These are phyloP conservation scores for Quercus dentata DNA, from an alignment of 306 rosid species.

Conservation along the genomic window DNA sequence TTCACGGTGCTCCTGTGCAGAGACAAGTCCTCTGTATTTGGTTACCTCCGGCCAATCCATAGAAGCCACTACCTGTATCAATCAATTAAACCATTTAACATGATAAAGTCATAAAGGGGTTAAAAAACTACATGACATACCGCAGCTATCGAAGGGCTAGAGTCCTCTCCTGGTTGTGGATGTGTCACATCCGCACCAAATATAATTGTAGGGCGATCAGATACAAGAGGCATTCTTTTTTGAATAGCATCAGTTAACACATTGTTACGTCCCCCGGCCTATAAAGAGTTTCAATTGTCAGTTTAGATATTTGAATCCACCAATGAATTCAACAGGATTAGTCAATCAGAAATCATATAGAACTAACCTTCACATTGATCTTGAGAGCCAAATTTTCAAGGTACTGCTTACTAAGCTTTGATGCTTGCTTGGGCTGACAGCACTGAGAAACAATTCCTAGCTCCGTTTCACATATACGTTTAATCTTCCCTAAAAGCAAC, in stretches of 20 bases:
- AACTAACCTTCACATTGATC: slow-evolving; percentile 48
- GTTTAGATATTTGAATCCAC: neutral
- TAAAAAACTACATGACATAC: slow-evolving; percentile 26
- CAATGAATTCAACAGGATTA: neutral
- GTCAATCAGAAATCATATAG: neutral
- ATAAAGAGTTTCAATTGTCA: neutral
- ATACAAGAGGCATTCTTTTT: slow-evolving; percentile 40
- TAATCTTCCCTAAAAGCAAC: slow-evolving; percentile 32
- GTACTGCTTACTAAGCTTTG: slow-evolving; percentile 24
- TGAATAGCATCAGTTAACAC: slow-evolving; percentile 57
- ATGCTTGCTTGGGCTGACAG: slow-evolving; percentile 40
- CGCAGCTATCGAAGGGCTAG: slow-evolving; percentile 80
- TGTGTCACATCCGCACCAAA: slow-evolving; percentile 93
- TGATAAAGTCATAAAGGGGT: neutral
- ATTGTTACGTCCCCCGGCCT: slow-evolving; percentile 77
- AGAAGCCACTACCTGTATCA: slow-evolving; percentile 75
- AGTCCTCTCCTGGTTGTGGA: slow-evolving; percentile 76
- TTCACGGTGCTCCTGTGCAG: slow-evolving; percentile 60
- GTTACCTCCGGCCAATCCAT: slow-evolving; percentile 88
- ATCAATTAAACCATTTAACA: neutral
- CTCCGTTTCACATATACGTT: slow-evolving; percentile 50
- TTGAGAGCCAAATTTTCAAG: slow-evolving; percentile 49
- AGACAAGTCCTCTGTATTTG: slow-evolving; percentile 58
- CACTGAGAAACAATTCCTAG: slow-evolving; percentile 57
- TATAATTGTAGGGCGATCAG: slow-evolving; percentile 65